These are phyloP conservation scores for Sporothrix inflata DNA, from an alignment of 2,329 filamentous ascomycete genomes.

Conservation along the genomic window DNA sequence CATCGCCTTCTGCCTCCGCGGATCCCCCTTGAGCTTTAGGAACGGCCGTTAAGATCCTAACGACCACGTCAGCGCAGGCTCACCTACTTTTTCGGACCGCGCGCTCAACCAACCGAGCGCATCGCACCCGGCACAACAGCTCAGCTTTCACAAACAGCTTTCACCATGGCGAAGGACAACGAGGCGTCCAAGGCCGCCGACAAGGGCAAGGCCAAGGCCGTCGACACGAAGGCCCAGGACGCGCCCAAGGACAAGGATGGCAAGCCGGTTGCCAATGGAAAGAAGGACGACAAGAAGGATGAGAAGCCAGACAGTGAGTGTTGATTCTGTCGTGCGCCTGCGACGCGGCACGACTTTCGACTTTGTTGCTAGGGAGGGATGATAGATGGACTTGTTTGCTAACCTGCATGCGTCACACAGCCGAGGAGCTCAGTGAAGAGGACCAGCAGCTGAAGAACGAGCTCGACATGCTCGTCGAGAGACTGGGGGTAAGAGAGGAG, in stretches of 20 bases:
- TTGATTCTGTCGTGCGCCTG: not conserved
- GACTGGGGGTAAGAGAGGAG: conserved; percentile 69
- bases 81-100: not conserved
- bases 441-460: conserved; percentile 98
- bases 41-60: not conserved
- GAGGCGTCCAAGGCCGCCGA: conserved; percentile 77
- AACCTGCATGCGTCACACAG: conserved; percentile 35
- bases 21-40: not conserved
- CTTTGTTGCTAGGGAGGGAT: not conserved
- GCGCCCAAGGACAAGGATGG: conserved; percentile 68
- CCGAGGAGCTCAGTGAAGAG: conserved; percentile 94
- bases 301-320: conserved; percentile 51
- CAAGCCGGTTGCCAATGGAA: conserved; percentile 70
- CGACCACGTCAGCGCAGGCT: not conserved
- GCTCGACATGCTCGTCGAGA: conserved; percentile 96
- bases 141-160: conserved; percentile 11
- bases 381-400: conserved; percentile 19
- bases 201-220: conserved; percentile 95
- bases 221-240: conserved; percentile 66
- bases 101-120: not conserved
- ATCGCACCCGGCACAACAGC: not conserved
- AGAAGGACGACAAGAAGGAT: conserved; percentile 67
- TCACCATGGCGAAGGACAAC: conserved; percentile 86
- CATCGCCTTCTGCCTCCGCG: conserved; percentile 23
- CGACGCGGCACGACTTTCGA: not conserved